phyloP scores from a whole-genome alignment of 116 monocot species.

The Trichopus zeylanicus region DNA sequence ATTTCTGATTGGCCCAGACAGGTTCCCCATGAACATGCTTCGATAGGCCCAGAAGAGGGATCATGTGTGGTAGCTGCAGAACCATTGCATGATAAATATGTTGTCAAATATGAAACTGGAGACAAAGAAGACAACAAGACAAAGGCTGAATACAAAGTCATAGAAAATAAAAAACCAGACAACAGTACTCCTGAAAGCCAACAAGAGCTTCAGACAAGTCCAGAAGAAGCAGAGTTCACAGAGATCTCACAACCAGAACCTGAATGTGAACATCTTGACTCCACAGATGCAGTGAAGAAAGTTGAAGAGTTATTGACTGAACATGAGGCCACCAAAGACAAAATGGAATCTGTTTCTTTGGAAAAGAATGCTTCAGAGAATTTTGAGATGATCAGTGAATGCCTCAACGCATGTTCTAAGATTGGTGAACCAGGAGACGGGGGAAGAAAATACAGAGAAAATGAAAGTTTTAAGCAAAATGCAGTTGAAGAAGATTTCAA shows the following conservation, averaged over 20 bases:
- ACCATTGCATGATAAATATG: not conserved
- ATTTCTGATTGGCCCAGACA: not conserved
- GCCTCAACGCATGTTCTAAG: too few species aligned
- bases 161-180: not conserved
- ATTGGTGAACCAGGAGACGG: too few species aligned
- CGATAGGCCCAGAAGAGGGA: not conserved
- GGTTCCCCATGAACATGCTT: not conserved
- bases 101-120: not conserved
- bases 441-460: too few species aligned
- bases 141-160: not conserved
- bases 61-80: not conserved
- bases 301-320: not conserved
- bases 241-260: not conserved
- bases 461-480: not conserved
- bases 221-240: not conserved
- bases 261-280: not conserved
- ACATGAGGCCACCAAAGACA: not conserved
- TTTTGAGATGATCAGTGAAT: too few species aligned
- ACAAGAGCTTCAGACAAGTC: too few species aligned
- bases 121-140: not conserved
- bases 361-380: too few species aligned
- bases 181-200: not conserved
- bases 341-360: not conserved
- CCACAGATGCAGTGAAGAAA: not conserved
- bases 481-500: not conserved